Evolutionary conservation across 2,329 filamentous ascomycete genomes (phyloP).

Genomic region (Didymellaceae sp.): DNA sequence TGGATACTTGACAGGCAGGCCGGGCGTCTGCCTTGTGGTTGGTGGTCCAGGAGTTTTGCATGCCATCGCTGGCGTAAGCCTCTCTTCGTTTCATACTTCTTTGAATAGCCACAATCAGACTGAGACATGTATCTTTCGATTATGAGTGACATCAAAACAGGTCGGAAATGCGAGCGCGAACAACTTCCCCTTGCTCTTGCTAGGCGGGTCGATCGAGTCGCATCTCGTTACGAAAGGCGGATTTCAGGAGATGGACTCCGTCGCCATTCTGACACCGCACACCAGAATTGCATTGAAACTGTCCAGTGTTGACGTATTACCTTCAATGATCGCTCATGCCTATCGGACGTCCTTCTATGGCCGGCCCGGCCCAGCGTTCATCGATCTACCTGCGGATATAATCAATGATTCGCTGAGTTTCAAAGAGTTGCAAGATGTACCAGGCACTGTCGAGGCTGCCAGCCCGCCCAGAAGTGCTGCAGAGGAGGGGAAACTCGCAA

Average conservation of each 20-base stretch:
- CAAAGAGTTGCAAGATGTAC: slow-evolving; percentile 11
- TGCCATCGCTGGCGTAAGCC: slow-evolving; percentile 61
- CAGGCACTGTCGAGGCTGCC: slow-evolving; percentile 4
- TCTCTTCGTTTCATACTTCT: no score
- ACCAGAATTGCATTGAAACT: slow-evolving; percentile 51
- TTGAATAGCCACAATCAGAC: no score
- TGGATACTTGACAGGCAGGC: slow-evolving; percentile 63
- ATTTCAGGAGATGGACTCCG: slow-evolving; percentile 65
- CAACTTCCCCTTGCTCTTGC: slow-evolving; percentile 61
- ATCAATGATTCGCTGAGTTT: slow-evolving; percentile 51
- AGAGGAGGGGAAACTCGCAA: slow-evolving; percentile 52
- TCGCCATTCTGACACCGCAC: slow-evolving; percentile 60
- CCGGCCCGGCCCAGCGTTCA: slow-evolving; percentile 59
- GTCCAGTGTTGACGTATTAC: slow-evolving; percentile 56
- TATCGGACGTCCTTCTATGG: slow-evolving; percentile 63
- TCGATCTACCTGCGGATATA: slow-evolving; percentile 63
- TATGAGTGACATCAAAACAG: slow-evolving; percentile 5
- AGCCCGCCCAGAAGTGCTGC: slow-evolving; percentile 35
- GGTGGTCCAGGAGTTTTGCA: slow-evolving; percentile 65
- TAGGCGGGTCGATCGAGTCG: slow-evolving; percentile 62
- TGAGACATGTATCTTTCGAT: no score
- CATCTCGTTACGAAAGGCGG: slow-evolving; percentile 60
- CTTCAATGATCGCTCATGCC: slow-evolving; percentile 57
- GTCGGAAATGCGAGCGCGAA: slow-evolving; percentile 59
- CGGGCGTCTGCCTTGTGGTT: slow-evolving; percentile 65